A percentile compares a stretch with the other conserved stretches of the same genome.
phyloP scores from a whole-genome alignment of 495 filamentous ascomycete species.

The Chaetomium cochliodes region DNA sequence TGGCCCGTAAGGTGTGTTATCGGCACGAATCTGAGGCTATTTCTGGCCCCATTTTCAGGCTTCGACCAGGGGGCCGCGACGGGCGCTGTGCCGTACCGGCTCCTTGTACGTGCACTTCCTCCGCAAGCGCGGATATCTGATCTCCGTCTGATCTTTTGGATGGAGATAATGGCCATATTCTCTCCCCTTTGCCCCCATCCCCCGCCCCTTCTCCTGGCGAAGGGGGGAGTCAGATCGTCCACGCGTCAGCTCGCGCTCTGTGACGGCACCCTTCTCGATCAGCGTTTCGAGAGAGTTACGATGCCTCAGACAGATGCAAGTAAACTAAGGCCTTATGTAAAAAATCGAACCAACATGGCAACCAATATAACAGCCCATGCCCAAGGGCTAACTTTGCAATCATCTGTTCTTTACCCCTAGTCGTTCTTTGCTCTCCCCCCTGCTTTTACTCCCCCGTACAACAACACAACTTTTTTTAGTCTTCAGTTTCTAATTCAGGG shows the following conservation, averaged over 20 bases:
- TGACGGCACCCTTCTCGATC: not conserved
- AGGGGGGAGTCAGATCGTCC: not conserved
- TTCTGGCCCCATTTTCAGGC: not conserved
- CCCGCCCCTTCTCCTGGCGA: not conserved
- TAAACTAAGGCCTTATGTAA: not conserved
- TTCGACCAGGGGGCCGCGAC: not conserved
- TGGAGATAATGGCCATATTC: not conserved
- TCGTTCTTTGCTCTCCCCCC: not conserved
- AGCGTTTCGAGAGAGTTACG: not conserved
- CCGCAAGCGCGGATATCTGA: not conserved
- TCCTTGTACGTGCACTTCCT: not conserved
- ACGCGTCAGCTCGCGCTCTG: not conserved
- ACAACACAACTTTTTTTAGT: not conserved
- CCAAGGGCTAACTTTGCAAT: not conserved
- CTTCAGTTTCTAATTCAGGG: too few species aligned
- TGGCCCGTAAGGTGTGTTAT: not conserved
- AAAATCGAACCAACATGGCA: not conserved
- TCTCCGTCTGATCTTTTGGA: not conserved
- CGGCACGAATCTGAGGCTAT: constrained; percentile 3
- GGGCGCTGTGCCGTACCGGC: not conserved
- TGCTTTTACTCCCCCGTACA: not conserved
- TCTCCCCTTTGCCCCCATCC: not conserved
- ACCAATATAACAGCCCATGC: not conserved
- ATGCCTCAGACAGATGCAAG: not conserved
- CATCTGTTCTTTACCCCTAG: not conserved